Percentiles rank a stretch among this genome's conserved stretches.
phyloP scores from a whole-genome alignment of 2,329 filamentous ascomycete genomes.

The Hymenoscyphus fraxineus region DNA sequence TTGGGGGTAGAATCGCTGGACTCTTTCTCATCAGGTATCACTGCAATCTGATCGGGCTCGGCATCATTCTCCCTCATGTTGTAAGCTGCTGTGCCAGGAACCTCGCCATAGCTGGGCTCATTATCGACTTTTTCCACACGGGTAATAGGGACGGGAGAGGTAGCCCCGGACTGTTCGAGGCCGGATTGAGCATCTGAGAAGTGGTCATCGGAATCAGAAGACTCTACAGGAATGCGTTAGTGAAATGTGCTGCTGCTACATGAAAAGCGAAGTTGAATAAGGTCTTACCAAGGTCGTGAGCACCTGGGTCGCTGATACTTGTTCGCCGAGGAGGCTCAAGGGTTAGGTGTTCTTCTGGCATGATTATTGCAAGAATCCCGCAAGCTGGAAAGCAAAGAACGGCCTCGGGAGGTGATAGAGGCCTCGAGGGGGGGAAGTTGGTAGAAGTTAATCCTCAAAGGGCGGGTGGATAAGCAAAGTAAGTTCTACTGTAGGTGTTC shows the following conservation, averaged over 20 bases:
- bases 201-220: conserved; percentile 65
- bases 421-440: not conserved
- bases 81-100: conserved; percentile 58
- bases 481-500: not conserved
- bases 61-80: conserved; percentile 54
- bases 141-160: conserved; percentile 52
- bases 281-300: conserved; percentile 53
- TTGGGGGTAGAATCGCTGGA: not conserved
- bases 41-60: conserved; percentile 56
- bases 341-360: conserved; percentile 36
- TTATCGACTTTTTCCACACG: conserved; percentile 57
- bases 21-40: conserved; percentile 22
- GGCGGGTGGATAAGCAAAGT: not conserved
- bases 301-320: conserved; percentile 52
- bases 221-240: conserved; percentile 37
- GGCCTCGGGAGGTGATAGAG: not conserved
- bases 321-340: conserved; percentile 41
- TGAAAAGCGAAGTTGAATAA: conserved; percentile 7
- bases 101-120: conserved; percentile 56
- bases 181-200: conserved; percentile 64
- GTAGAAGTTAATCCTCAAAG: not conserved
- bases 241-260: conserved; percentile 1
- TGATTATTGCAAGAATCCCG: conserved; percentile 10
- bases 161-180: conserved; percentile 40
- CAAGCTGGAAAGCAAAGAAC: not conserved